Evolutionary conservation across 257 asterid genomes (phyloP).

Genomic region (Penstemon newberryi): DNA sequence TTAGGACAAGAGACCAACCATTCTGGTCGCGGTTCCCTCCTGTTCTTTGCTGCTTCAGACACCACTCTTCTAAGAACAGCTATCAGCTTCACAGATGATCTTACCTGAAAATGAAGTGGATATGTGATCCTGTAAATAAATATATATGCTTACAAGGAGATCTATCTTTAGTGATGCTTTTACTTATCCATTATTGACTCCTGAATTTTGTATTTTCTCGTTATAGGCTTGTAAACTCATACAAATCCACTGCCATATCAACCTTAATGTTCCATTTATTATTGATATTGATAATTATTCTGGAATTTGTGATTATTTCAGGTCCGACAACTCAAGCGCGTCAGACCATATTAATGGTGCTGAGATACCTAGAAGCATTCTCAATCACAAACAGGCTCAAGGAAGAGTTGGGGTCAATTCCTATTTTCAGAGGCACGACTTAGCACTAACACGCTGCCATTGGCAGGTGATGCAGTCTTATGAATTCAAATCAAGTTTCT

Average conservation of each 20-base stretch:
- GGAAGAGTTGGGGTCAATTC: constrained; percentile 71
- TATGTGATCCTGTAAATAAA: background rate
- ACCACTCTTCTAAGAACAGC: constrained; percentile 10
- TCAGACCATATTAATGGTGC: constrained; percentile 41
- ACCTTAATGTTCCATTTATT: constrained; percentile 20
- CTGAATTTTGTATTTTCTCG: constrained; percentile 7
- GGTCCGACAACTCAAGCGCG: constrained; percentile 54
- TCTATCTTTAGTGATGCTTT: constrained; percentile 15
- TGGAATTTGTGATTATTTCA: constrained; percentile 30
- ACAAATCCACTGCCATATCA: constrained; percentile 8
- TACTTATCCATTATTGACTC: background rate
- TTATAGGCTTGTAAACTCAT: constrained; percentile 6
- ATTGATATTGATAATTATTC: constrained; percentile 16
- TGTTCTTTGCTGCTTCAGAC: background rate
- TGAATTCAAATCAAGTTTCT: constrained; percentile 5
- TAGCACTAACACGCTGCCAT: constrained; percentile 73
- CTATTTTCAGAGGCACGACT: constrained; percentile 77
- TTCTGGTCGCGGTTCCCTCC: background rate
- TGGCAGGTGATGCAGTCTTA: constrained; percentile 80
- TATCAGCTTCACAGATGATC: constrained; percentile 1
- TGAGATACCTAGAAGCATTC: constrained; percentile 38
- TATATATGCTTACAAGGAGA: background rate
- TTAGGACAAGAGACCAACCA: background rate
- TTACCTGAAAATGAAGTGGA: constrained; percentile 9
- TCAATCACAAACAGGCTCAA: constrained; percentile 44